Evolutionary conservation across 352 stramenopile genomes (phyloP).

Genomic region (Phytopythium kandeliae): DNA sequence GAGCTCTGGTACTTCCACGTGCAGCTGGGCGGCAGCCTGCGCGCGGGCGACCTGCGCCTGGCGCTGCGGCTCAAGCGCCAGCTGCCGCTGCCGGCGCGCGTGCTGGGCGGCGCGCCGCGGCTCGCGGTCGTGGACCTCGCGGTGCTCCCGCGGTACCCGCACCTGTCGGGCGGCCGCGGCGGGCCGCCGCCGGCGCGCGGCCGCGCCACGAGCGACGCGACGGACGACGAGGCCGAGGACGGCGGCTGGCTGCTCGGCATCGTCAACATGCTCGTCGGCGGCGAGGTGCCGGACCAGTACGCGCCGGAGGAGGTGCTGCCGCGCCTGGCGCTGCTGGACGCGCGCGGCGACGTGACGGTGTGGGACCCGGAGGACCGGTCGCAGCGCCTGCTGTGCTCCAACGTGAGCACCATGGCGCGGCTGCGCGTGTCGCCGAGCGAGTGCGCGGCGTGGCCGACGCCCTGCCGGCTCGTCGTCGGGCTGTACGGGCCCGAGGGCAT

Average conservation of each 20-base stretch:
- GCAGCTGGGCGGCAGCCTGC: slow-evolving; percentile 31
- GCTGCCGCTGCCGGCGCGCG: slow-evolving; percentile 35
- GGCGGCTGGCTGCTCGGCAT: slow-evolving; percentile 58
- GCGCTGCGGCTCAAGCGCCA: slow-evolving; percentile 35
- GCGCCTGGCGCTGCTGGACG: slow-evolving; percentile 55
- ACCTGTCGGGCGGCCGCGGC: slow-evolving; percentile 37
- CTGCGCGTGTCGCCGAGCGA: slow-evolving; percentile 36
- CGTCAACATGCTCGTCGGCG: slow-evolving; percentile 51
- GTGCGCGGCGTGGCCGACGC: slow-evolving; percentile 47
- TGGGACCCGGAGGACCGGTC: slow-evolving; percentile 74
- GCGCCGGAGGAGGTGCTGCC: slow-evolving; percentile 60
- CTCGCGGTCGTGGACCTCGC: slow-evolving; percentile 27
- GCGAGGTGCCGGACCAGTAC: slow-evolving; percentile 69
- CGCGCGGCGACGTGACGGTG: slow-evolving; percentile 51
- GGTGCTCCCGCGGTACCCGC: slow-evolving; percentile 48
- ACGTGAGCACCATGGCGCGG: slow-evolving; percentile 57
- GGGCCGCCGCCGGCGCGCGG: slow-evolving; percentile 15
- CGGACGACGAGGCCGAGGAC: slow-evolving; percentile 39
- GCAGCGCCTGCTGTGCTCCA: slow-evolving; percentile 55
- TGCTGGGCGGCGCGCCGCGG: slow-evolving; percentile 12
- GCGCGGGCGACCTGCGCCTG: slow-evolving; percentile 31
- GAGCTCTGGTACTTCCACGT: slow-evolving; percentile 60
- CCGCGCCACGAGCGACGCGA: slow-evolving; percentile 22
- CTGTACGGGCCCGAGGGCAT: slow-evolving; percentile 73
- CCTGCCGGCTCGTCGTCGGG: slow-evolving; percentile 58